phyloP scores from a whole-genome alignment of 2,329 filamentous ascomycete species.

The Xylaria sp. region DNA sequence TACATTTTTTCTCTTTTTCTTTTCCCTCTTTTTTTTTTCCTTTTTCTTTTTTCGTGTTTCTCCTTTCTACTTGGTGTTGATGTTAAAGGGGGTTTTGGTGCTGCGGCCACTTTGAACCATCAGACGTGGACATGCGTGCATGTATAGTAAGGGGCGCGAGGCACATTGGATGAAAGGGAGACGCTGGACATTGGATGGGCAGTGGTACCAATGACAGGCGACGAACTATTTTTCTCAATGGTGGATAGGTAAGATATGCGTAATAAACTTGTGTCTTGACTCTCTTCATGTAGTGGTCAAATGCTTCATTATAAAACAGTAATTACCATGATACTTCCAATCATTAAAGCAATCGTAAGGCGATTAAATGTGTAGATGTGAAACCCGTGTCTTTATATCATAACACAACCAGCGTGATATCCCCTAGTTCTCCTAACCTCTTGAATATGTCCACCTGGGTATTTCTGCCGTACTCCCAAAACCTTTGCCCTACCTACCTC shows the following conservation, averaged over 20 bases:
- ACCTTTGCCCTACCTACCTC: background rate
- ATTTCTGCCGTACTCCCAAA: background rate
- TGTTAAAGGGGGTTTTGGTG: background rate
- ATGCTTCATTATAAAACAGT: conserved; percentile 23
- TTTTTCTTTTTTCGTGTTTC: too few species aligned
- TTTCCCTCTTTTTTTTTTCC: too few species aligned
- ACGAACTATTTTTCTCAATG: too few species aligned
- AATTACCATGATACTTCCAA: conserved; percentile 6
- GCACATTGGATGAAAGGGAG: too few species aligned
- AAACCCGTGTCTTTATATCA: background rate
- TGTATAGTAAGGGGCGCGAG: background rate
- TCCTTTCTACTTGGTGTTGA: background rate
- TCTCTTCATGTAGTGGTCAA: background rate
- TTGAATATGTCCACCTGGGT: background rate
- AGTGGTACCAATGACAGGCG: too few species aligned
- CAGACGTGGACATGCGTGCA: too few species aligned
- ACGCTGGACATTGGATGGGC: too few species aligned
- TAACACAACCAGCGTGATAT: background rate
- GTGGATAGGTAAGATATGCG: too few species aligned
- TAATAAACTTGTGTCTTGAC: too few species aligned
- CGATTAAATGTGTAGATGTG: background rate
- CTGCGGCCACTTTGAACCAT: too few species aligned
- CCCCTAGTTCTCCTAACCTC: background rate
- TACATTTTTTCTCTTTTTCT: too few species aligned
- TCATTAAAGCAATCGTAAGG: background rate